Evolutionary conservation across 2,329 filamentous ascomycete species (phyloP), one percentile per base, ranked within the genome.

Genomic region (Helotiales sp.): DNA sequence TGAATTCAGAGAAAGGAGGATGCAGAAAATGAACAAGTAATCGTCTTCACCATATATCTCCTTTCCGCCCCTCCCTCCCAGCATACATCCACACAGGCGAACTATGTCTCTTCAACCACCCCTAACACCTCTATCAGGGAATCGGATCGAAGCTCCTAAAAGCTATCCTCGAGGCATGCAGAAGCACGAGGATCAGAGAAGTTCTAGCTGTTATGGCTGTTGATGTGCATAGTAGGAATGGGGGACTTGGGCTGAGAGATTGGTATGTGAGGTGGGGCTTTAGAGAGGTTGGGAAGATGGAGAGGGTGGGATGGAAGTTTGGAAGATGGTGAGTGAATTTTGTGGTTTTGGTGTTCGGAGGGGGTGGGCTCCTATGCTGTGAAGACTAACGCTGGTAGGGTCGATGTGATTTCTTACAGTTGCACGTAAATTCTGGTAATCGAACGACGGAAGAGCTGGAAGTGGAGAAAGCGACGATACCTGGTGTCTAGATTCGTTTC

Each of bases 231-330:
- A 37, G 8, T 2, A 34, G 17, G 28, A 17, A 17, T 34, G 52
- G 28, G 2, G 28, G 52, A 3, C 20, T 55, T 17, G 52, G 52
- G 4, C 24, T 55, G n/a, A 34, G 52, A 17, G 52, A 55, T 55
- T 55, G 28, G 28, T 55, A 55, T 55, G 52, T 55, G 11, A 2
- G 52, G 10, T 55, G 28, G 28, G 52, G 52, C 1, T 55, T 55
- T 11, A 55, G 17, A 17, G 52, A 55, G 28, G 30, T 34, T 8
- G 52, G 52, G n/a, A 55, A 1, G 30, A 55, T 55, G 52, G 52
- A 55, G 52, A 55, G 17, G 28, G 28, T 55, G n/a, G 52, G 52
- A 17, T 34, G 52, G 28, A 55, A 55, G 30, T 22, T 55, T 20
- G 52, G 20, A 7, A 55, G 52, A 10, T 55, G 52, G 52, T 34